Evolutionary conservation across 2,329 filamentous ascomycete species (phyloP).

Genomic region (Leptographium wingfieldii): DNA sequence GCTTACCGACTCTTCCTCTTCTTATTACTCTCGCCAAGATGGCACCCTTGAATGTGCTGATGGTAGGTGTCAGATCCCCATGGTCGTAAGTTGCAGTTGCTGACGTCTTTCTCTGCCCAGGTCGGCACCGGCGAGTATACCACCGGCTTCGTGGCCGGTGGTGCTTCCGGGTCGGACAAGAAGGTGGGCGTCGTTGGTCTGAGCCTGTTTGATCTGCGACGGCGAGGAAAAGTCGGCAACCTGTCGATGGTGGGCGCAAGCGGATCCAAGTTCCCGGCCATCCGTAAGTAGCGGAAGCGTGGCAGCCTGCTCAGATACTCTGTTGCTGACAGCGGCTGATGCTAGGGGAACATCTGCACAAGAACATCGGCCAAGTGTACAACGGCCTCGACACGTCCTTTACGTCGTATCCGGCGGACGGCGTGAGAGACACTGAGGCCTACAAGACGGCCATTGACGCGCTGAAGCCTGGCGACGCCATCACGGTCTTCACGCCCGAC

Average conservation of each 20-base stretch:
- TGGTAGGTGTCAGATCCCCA: conserved; percentile 32
- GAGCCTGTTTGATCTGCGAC: conserved; percentile 77
- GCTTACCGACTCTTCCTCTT: not conserved
- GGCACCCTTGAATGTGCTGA: conserved; percentile 54
- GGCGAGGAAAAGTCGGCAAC: conserved; percentile 75
- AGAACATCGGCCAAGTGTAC: conserved; percentile 81
- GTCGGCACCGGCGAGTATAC: conserved; percentile 95
- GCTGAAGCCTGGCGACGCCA: conserved; percentile 68
- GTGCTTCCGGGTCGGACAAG: conserved; percentile 80
- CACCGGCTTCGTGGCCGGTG: conserved; percentile 79
- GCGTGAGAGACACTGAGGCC: conserved; percentile 59
- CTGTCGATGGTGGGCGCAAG: conserved; percentile 85
- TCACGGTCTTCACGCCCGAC: conserved; percentile 93
- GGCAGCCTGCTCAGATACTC: no score
- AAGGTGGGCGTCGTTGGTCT: conserved; percentile 90
- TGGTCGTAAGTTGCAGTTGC: no score
- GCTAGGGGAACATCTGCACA: conserved; percentile 54
- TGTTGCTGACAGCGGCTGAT: no score
- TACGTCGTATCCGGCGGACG: conserved; percentile 66
- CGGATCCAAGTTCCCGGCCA: conserved; percentile 81
- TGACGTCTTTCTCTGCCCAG: conserved; percentile 23
- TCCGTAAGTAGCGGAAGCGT: conserved; percentile 33
- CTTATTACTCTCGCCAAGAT: conserved; percentile 20
- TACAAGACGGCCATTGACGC: conserved; percentile 85
- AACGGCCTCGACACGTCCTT: conserved; percentile 83